Percentiles rank a stretch among this genome's conserved stretches.
Conservation (phyloP, 2,329 filamentous ascomycete genomes). For the Epicoccum nigrum region DNA sequence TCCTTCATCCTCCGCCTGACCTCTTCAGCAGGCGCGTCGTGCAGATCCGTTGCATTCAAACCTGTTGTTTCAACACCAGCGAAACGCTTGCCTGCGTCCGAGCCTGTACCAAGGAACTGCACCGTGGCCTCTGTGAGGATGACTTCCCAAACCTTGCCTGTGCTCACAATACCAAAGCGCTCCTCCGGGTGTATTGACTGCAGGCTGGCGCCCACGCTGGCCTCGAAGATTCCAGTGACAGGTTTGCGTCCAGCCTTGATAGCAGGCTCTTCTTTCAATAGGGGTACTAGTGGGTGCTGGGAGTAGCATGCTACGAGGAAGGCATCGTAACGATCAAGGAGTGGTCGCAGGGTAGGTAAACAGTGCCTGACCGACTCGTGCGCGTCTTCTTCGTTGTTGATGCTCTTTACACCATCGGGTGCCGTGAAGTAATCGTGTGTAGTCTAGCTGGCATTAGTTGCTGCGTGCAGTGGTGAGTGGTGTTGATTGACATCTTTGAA, state of each 20-base stretch:
- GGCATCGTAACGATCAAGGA: conserved; percentile 66
- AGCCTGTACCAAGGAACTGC: conserved; percentile 63
- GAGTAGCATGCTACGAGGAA: conserved; percentile 90
- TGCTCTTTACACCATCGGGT: conserved; percentile 71
- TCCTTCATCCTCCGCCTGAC: conserved; percentile 70
- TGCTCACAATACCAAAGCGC: conserved; percentile 86
- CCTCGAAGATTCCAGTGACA: conserved; percentile 87
- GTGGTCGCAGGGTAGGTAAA: conserved; percentile 58
- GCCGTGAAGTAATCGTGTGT: conserved; percentile 69
- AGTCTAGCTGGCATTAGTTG: conserved; percentile 55
- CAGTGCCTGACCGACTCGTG: conserved; percentile 67
- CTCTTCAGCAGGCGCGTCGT: conserved; percentile 68
- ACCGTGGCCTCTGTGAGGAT: conserved; percentile 71
- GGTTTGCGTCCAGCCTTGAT: conserved; percentile 53
- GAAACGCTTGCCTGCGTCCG: conserved; percentile 60
- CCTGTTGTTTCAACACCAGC: conserved; percentile 84
- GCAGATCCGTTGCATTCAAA: conserved; percentile 78
- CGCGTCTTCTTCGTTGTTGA: conserved; percentile 77
- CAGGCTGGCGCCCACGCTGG: conserved; percentile 71
- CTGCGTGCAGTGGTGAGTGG: conserved; percentile 33
- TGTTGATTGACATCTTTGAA: conserved; percentile 51
- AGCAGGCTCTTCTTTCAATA: conserved; percentile 58
- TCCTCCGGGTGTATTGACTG: conserved; percentile 58
- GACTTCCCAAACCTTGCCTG: conserved; percentile 80
- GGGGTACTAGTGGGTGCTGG: conserved; percentile 75